These are phyloP conservation scores for Mycena vulgaris DNA, from an alignment of 768 basidiomycete genomes.

Conservation along the genomic window DNA sequence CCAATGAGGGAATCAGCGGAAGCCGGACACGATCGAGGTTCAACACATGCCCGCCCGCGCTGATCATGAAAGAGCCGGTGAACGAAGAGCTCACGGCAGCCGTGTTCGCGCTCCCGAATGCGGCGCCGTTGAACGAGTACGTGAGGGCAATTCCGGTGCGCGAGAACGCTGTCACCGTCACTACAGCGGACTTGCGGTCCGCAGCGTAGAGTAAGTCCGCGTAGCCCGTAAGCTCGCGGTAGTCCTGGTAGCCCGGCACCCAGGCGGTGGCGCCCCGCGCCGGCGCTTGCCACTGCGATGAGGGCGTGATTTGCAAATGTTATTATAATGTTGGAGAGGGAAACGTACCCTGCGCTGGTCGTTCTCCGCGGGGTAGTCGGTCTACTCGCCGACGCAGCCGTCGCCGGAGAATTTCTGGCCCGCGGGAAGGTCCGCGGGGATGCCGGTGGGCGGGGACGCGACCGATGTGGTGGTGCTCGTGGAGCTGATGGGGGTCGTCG, in stretches of 20 bases:
- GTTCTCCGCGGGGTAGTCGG: conserved; percentile 25
- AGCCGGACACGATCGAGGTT: no score
- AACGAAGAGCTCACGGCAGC: conserved; percentile 10
- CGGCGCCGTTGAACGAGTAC: conserved; percentile 24
- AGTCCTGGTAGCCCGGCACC: conserved; percentile 19
- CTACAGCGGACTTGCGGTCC: conserved; percentile 19
- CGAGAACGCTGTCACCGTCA: conserved; percentile 17
- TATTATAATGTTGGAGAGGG: neutral
- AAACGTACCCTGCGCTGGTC: conserved; percentile 20
- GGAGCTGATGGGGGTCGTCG: conserved; percentile 6
- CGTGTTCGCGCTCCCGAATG: conserved; percentile 3
- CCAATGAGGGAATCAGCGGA: no score
- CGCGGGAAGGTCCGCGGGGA: conserved; percentile 11
- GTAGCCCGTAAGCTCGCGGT: conserved; percentile 26
- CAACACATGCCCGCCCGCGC: conserved; percentile 11
- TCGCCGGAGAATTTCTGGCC: conserved; percentile 25
- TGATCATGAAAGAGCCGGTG: conserved; percentile 11
- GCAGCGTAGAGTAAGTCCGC: conserved; percentile 22
- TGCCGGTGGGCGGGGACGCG: neutral
- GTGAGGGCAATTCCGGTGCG: conserved; percentile 8
- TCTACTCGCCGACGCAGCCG: conserved; percentile 24
- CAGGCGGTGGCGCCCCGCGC: conserved; percentile 4
- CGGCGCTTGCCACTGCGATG: conserved; percentile 20
- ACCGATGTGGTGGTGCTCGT: conserved; percentile 13
- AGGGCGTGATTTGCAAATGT: neutral